Evolutionary conservation across 1,284 basidiomycete species (phyloP).

Genomic region (Pulchroboletus neoregius): DNA sequence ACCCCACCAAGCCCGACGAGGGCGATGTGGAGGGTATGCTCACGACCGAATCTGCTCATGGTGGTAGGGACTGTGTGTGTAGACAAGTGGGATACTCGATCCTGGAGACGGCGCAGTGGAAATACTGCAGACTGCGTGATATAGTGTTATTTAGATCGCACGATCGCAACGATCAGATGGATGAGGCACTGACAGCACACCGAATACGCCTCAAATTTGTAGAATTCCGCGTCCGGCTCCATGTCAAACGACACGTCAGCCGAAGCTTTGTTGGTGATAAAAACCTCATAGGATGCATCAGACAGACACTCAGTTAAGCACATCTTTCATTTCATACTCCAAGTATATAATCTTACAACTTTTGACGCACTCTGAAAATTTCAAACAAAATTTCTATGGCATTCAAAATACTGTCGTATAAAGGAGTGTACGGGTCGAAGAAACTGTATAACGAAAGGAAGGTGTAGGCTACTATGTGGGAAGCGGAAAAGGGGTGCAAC

Average conservation of each 20-base stretch:
- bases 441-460: conserved; percentile 27
- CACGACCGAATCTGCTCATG: conserved; percentile 17
- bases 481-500: conserved; percentile 16
- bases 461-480: conserved; percentile 24
- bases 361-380: background rate
- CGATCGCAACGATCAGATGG: conserved; percentile 13
- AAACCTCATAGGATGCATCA: conserved; percentile 2
- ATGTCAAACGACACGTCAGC: conserved; percentile 7
- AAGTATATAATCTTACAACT: too few species aligned
- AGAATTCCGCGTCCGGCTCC: background rate
- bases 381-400: conserved; percentile 26
- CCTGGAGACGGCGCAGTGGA: background rate
- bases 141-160: conserved; percentile 9
- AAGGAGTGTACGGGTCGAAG: conserved; percentile 31
- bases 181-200: background rate
- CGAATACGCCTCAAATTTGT: background rate
- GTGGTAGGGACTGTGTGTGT: background rate
- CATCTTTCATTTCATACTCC: too few species aligned
- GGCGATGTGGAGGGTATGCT: conserved; percentile 53
- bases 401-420: conserved; percentile 21
- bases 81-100: conserved; percentile 3
- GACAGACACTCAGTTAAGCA: background rate
- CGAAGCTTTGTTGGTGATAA: conserved; percentile 3
- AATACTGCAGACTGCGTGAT: conserved; percentile 4
- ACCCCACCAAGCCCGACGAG: conserved; percentile 88